phyloP scores from a whole-genome alignment of 768 basidiomycete genomes.

The Xanthoconium purpureum region DNA sequence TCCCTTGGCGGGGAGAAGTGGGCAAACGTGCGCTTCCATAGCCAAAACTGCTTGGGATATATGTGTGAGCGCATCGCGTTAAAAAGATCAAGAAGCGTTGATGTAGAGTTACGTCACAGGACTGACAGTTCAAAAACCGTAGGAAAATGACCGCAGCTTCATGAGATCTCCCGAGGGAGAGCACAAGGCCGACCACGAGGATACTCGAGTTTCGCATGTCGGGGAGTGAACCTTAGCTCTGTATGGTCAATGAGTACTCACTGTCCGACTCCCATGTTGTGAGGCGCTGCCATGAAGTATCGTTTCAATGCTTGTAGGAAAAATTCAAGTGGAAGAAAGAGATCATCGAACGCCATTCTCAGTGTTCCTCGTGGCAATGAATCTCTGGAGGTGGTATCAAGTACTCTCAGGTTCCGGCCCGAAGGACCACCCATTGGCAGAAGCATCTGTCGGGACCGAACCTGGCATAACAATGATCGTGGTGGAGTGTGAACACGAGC shows the following conservation, averaged over 20 bases:
- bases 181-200: too few relatives aligned
- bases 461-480: background rate
- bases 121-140: conserved; percentile 2
- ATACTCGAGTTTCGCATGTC: conserved; percentile 3
- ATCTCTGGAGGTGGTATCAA: too few relatives aligned
- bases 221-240: background rate
- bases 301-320: too few relatives aligned
- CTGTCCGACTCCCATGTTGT: too few relatives aligned
- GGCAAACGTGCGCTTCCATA: conserved; percentile 3
- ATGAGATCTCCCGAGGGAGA: too few relatives aligned
- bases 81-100: conserved; percentile 3
- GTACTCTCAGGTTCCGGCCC: too few relatives aligned
- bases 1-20: background rate
- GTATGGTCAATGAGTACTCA: background rate
- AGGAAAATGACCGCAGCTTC: conserved; percentile 4
- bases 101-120: conserved; percentile 13
- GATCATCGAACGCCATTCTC: too few relatives aligned
- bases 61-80: conserved; percentile 12
- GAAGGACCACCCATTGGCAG: too few relatives aligned
- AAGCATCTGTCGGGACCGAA: background rate
- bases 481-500: conserved; percentile 1
- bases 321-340: too few relatives aligned
- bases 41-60: conserved; percentile 8
- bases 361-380: too few relatives aligned
- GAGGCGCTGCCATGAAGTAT: too few relatives aligned